Evolutionary conservation across 768 basidiomycete genomes (phyloP).

Genomic region (Strobilomyces dryophilus): DNA sequence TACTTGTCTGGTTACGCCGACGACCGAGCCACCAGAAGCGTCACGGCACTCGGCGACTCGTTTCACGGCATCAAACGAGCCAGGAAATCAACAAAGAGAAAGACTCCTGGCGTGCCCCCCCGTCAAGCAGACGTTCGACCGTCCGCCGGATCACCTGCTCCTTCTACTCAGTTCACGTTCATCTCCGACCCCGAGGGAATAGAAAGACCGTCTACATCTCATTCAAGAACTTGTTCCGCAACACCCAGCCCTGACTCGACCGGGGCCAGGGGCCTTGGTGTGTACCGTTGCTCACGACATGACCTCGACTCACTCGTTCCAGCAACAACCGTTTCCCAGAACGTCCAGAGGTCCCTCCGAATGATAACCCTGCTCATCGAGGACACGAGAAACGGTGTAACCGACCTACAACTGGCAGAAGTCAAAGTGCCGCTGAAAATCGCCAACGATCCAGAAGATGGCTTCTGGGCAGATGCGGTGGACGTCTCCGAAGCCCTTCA

Average conservation of each 20-base stretch:
- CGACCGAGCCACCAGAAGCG: conserved; percentile 4
- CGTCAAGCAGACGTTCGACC: conserved; percentile 6
- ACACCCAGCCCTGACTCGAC: neutral
- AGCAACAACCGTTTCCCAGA: conserved; percentile 12
- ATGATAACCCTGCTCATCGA: conserved; percentile 68
- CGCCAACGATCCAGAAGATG: conserved; percentile 46
- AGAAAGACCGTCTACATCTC: neutral
- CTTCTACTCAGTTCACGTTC: neutral
- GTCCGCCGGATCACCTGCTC: neutral
- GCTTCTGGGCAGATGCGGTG: conserved; percentile 69
- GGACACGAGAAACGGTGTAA: conserved; percentile 49
- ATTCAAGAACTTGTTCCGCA: neutral
- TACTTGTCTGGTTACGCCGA: neutral
- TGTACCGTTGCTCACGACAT: conserved; percentile 2
- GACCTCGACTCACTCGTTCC: conserved; percentile 6
- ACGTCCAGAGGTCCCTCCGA: conserved; percentile 30
- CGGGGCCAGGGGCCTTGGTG: conserved; percentile 35
- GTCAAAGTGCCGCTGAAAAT: conserved; percentile 54
- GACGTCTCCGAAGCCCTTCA: conserved; percentile 60
- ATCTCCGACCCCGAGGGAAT: neutral
- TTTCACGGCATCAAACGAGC: conserved; percentile 3
- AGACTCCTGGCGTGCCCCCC: neutral
- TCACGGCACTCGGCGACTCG: neutral
- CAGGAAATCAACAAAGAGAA: conserved; percentile 14
- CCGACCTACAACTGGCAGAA: conserved; percentile 61